Percentiles rank a stretch among this genome's conserved stretches.
These are phyloP conservation scores for Wickerhamomyces strasburgensis DNA, from an alignment of 805 yeast genomes.

Conservation along the genomic window DNA sequence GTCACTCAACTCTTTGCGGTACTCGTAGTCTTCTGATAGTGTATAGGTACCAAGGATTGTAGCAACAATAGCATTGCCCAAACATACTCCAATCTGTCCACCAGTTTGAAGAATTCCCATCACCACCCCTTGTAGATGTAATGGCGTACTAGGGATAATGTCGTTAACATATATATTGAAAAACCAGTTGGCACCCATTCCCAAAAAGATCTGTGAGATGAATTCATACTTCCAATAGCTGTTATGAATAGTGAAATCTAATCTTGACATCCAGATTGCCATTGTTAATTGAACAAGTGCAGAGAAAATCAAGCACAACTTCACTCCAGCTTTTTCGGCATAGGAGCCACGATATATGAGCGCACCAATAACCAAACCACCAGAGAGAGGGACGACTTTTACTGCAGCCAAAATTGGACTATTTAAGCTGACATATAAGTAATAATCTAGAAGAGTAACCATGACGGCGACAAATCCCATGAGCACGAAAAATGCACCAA, in stretches of 20 bases:
- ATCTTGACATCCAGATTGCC: constrained; percentile 22
- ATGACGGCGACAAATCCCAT: constrained; percentile 20
- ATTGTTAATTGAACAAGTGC: constrained; percentile 16
- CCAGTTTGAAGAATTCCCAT: constrained; percentile 32
- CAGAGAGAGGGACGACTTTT: constrained; percentile 30
- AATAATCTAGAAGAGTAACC: constrained; percentile 23
- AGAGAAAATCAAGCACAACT: constrained; percentile 9
- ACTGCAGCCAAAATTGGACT: constrained; percentile 32
- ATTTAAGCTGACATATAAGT: constrained; percentile 24
- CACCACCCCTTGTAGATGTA: constrained; percentile 35
- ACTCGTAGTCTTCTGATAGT: neutral
- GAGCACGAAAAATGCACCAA: constrained; percentile 18
- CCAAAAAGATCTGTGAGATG: constrained; percentile 22
- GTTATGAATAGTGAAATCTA: constrained; percentile 11
- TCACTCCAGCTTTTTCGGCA: neutral
- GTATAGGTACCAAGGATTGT: constrained; percentile 25
- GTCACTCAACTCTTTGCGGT: constrained; percentile 1
- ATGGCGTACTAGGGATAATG: constrained; percentile 30
- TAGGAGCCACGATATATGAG: neutral
- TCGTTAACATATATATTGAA: constrained; percentile 31
- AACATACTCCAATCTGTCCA: constrained; percentile 30
- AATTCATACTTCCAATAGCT: constrained; percentile 29
- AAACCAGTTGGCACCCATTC: constrained; percentile 26
- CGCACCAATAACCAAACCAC: constrained; percentile 29
- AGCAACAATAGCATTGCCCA: constrained; percentile 26